Percentiles rank a stretch among this genome's conserved stretches.
phyloP scores from a whole-genome alignment of 2,329 filamentous ascomycete genomes.

The Myriangium duriaei region DNA sequence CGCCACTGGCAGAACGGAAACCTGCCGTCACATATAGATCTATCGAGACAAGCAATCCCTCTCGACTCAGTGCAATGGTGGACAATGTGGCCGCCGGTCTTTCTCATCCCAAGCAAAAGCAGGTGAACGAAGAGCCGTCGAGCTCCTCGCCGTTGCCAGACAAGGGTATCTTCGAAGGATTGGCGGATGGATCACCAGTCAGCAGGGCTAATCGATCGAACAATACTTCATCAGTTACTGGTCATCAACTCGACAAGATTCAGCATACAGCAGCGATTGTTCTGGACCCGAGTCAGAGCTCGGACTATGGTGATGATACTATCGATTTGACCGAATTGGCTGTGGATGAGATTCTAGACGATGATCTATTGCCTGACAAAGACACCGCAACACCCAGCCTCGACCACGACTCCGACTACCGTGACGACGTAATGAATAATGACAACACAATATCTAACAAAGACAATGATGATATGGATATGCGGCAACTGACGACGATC shows the following conservation, averaged over 20 bases:
- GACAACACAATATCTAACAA: background rate
- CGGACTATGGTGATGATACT: conserved; percentile 15
- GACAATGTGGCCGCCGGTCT: conserved; percentile 35
- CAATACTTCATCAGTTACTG: background rate
- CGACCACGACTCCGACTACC: conserved; percentile 8
- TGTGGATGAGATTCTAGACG: conserved; percentile 2
- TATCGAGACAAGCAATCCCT: conserved; percentile 14
- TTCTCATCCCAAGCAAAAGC: conserved; percentile 15
- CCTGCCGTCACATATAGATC: conserved; percentile 19
- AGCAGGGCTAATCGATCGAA: background rate
- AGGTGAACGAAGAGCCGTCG: conserved; percentile 25
- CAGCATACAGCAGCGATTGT: background rate
- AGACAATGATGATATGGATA: background rate
- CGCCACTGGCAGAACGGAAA: conserved; percentile 22
- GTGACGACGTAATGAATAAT: conserved; percentile 7
- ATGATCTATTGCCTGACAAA: background rate
- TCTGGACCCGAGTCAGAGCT: background rate
- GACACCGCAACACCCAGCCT: background rate
- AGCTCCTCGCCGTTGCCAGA: conserved; percentile 37
- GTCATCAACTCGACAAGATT: background rate
- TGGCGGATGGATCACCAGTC: conserved; percentile 1
- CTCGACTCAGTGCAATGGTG: conserved; percentile 23
- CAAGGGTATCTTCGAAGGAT: conserved; percentile 12
- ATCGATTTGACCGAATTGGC: conserved; percentile 13
- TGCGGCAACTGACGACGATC: conserved; percentile 10